Base-by-base conservation (phyloP, 2,329 filamentous ascomycete species). In the Stagonosporopsis cucurbitacearum region DNA sequence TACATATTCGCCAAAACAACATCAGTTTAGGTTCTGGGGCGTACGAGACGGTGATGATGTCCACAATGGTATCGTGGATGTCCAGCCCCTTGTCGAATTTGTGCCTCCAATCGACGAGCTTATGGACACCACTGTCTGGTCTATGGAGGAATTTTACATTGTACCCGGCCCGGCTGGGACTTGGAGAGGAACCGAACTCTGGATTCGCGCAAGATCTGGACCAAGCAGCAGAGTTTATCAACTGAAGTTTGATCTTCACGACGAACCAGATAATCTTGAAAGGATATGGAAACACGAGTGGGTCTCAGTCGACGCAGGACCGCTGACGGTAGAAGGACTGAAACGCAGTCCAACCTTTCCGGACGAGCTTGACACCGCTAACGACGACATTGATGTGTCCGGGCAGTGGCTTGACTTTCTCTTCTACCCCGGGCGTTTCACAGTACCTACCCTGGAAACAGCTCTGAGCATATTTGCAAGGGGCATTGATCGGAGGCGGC, bases 11-110 rank as follows among this genome's bases (percentile, higher is more conserved):
- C 94, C 95, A 0, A 86, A 95, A 60, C 90, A 92, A 26, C 85
- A 95, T 32, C 89, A 94, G 71, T 98, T 99, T 82, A 98, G 96
- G 74, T 93, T 99, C 71, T 99, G 93, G 91, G 85, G 85, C 49
- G 84, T 89, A 17, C 85, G 87, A 63, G 85, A 88, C 49, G 84
- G 84, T 64, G 82, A 89, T 66, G 61, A 78, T 64, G 62, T 77
- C 62, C 81, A 79, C 2, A 73, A 92, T 19, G 81, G 87, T 8
- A 81, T 96, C 13, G 84, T 86, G 59, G 91, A 96, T 65, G 78
- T 91, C 20, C 92, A 90, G 64, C 84, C 89, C 0, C 80, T 83
- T 11, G 70, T 79, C 7, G 79, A 82, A 12, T 80, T 95, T 28
- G 81, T 88, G 23, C 90, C 92, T 1, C 85, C 85, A 0, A 70